These are phyloP conservation scores for Datura wrightii DNA, from an alignment of 257 asterid genomes.

Conservation along the genomic window DNA sequence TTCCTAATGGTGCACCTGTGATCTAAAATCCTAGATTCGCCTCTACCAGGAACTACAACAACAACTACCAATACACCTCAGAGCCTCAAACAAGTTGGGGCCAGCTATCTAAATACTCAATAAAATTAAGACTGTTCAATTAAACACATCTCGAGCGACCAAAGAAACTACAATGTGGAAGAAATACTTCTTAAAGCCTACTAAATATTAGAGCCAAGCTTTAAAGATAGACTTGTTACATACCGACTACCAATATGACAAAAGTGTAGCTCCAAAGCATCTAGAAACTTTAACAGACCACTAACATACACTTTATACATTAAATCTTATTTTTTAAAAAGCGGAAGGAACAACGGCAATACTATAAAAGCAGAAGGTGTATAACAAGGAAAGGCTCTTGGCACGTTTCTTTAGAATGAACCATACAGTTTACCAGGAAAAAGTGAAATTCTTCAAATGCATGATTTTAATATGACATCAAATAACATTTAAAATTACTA, in stretches of 20 bases:
- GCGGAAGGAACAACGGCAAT: neutral
- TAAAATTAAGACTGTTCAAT: neutral
- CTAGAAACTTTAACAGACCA: neutral
- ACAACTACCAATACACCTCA: neutral
- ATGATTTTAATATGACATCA: neutral
- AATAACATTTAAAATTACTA: slow-evolving; percentile 17
- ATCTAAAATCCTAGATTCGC: too few relatives aligned
- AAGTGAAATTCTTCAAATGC: neutral
- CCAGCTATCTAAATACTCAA: neutral
- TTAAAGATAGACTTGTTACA: slow-evolving; percentile 7
- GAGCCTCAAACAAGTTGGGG: neutral
- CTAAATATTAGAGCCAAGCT: neutral
- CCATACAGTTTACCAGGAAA: neutral
- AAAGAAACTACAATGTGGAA: neutral
- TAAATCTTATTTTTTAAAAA: neutral
- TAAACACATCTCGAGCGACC: neutral
- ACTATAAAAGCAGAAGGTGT: neutral
- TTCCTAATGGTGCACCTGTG: too few relatives aligned
- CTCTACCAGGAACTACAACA: neutral
- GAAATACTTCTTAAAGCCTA: neutral
- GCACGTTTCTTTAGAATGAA: neutral
- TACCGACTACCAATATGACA: slow-evolving; percentile 11
- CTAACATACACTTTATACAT: slow-evolving; percentile 2
- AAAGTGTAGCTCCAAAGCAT: neutral
- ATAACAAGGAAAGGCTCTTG: neutral